Evolutionary conservation across 2,329 filamentous ascomycete species (phyloP).

Genomic region (Sporothrix brunneoviolacea): DNA sequence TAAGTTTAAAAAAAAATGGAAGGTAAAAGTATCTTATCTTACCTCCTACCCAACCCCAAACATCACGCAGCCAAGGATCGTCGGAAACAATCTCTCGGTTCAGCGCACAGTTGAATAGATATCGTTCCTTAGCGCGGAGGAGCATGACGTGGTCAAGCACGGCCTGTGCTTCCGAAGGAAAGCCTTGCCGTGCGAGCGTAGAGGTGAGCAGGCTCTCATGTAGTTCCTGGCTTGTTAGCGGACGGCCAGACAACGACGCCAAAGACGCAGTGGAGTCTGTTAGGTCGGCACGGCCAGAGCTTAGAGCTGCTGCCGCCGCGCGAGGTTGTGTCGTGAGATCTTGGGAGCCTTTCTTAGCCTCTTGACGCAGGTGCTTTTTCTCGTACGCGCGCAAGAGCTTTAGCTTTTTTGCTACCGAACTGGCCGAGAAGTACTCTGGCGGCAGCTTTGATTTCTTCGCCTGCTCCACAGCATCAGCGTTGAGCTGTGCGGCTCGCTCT

Average conservation of each 20-base stretch:
- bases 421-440: slow-evolving; percentile 34
- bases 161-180: slow-evolving; percentile 45
- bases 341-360: not conserved
- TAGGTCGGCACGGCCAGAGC: not conserved
- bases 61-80: slow-evolving; percentile 66
- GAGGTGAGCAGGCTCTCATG: slow-evolving; percentile 49
- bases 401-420: slow-evolving; percentile 43
- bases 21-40: slow-evolving; percentile 20
- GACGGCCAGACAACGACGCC: slow-evolving; percentile 13
- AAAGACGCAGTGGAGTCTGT: slow-evolving; percentile 18
- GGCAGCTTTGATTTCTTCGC: slow-evolving; percentile 31
- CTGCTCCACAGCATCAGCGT: slow-evolving; percentile 30
- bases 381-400: slow-evolving; percentile 36
- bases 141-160: slow-evolving; percentile 53
- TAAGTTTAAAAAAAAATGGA: not conserved
- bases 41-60: slow-evolving; percentile 74
- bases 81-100: slow-evolving; percentile 64
- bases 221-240: slow-evolving; percentile 38
- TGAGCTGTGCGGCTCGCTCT: slow-evolving; percentile 22
- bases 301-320: not conserved
- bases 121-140: slow-evolving; percentile 53
- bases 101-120: slow-evolving; percentile 55
- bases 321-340: not conserved
- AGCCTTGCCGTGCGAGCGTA: slow-evolving; percentile 37
- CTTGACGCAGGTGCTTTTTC: slow-evolving; percentile 18